Evolutionary conservation across 768 basidiomycete genomes (phyloP).

Genomic region (Boletellus sp.): DNA sequence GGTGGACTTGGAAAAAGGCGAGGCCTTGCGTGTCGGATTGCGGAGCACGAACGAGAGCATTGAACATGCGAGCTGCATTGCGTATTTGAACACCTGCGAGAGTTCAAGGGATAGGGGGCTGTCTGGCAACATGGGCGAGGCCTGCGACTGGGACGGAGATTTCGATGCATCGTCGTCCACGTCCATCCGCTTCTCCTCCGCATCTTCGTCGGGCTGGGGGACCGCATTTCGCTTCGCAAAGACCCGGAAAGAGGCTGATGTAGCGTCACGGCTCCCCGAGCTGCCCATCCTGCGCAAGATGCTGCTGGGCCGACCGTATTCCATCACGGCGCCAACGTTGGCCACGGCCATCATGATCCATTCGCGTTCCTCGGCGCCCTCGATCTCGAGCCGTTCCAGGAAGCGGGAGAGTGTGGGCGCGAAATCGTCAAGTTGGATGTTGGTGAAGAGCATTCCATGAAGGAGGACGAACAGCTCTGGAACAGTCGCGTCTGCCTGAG

Average conservation of each 20-base stretch:
- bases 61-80: constrained; percentile 73
- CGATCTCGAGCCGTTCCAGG: constrained; percentile 80
- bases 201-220: constrained; percentile 32
- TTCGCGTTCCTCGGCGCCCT: constrained; percentile 76
- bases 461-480: constrained; percentile 86
- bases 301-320: constrained; percentile 79
- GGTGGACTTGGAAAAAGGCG: constrained; percentile 48
- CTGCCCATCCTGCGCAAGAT: constrained; percentile 64
- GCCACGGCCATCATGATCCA: constrained; percentile 97
- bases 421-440: constrained; percentile 93
- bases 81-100: constrained; percentile 66
- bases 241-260: constrained; percentile 42
- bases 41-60: constrained; percentile 72
- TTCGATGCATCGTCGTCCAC: constrained; percentile 49
- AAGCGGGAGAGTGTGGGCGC: constrained; percentile 75
- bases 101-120: constrained; percentile 40
- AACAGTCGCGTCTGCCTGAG: constrained; percentile 67
- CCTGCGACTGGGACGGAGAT: constrained; percentile 20
- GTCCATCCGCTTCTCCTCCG: constrained; percentile 59
- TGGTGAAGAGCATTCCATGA: constrained; percentile 97
- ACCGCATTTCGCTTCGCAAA: constrained; percentile 45
- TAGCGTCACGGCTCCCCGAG: constrained; percentile 36
- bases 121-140: constrained; percentile 29
- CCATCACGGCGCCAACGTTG: constrained; percentile 78
- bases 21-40: constrained; percentile 57